Percentiles rank a stretch among this genome's conserved stretches.
phyloP scores from a whole-genome alignment of 345 rosid species.

The Euphorbia tirucalli region DNA sequence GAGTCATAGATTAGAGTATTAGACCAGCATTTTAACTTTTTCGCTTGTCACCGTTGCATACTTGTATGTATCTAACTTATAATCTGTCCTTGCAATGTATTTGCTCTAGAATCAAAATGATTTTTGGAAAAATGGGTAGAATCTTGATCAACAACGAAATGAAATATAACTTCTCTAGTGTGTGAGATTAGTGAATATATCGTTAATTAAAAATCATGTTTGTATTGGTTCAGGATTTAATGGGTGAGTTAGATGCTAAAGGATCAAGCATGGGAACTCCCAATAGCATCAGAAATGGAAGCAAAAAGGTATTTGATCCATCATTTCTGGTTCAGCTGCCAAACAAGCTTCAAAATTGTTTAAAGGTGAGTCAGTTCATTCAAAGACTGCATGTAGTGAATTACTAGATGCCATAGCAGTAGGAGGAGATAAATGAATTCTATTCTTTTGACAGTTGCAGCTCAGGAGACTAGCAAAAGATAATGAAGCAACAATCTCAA shows the following conservation, averaged over 20 bases:
- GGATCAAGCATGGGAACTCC: conserved; percentile 24
- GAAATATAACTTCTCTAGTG: background rate
- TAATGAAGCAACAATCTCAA: conserved; percentile 27
- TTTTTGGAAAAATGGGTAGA: background rate
- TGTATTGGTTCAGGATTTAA: conserved; percentile 21
- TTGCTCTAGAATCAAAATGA: background rate
- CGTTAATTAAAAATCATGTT: conserved; percentile 1
- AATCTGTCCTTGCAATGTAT: background rate
- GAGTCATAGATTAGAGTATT: too few relatives aligned
- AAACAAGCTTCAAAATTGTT: conserved; percentile 41
- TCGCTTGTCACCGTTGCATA: background rate
- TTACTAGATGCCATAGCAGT: background rate
- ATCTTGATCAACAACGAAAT: background rate
- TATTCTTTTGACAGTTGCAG: conserved; percentile 44
- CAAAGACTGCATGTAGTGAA: background rate
- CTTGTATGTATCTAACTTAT: background rate
- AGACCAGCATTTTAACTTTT: background rate
- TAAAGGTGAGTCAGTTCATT: conserved; percentile 45
- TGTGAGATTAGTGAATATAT: background rate
- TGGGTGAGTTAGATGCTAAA: conserved; percentile 37
- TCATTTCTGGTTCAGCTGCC: conserved; percentile 55
- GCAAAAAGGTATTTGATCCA: conserved; percentile 49
- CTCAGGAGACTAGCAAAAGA: conserved; percentile 43
- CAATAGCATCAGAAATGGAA: conserved; percentile 30
- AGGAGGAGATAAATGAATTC: background rate